A percentile compares a stretch with the other conserved stretches of the same genome.
These are phyloP conservation scores for Rhizophora apiculata DNA, from an alignment of 345 rosid genomes.

Conservation along the genomic window DNA sequence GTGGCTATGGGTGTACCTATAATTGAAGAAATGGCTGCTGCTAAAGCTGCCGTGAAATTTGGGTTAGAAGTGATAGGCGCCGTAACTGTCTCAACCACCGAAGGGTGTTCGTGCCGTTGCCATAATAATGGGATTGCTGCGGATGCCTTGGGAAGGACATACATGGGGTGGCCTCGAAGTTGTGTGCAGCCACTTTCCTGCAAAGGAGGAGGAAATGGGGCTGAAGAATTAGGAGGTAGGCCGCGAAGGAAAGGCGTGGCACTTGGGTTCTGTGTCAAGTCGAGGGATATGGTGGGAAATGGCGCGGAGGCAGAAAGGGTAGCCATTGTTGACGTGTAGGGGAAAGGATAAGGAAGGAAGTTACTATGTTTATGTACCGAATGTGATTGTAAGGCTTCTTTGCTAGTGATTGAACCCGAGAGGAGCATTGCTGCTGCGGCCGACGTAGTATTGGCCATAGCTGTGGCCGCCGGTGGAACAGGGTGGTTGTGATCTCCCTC, in stretches of 20 bases:
- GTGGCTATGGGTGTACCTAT: conserved; percentile 32
- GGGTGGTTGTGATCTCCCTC: conserved; percentile 98
- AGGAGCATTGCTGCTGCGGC: conserved; percentile 87
- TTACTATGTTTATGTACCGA: conserved; percentile 14
- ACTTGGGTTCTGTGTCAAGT: conserved; percentile 63
- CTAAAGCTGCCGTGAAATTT: conserved; percentile 71
- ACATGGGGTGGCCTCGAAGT: conserved; percentile 35
- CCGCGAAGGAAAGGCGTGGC: conserved; percentile 36
- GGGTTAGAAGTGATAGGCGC: conserved; percentile 84
- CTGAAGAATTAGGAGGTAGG: conserved; percentile 16
- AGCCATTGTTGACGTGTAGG: conserved; percentile 73
- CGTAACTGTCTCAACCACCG: conserved; percentile 62
- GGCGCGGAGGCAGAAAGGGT: conserved; percentile 48
- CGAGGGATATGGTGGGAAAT: conserved; percentile 89
- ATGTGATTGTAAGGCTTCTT: conserved; percentile 34
- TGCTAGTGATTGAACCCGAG: conserved; percentile 67
- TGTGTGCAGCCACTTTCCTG: conserved; percentile 33
- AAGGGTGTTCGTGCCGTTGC: conserved; percentile 39
- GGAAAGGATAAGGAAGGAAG: conserved; percentile 45
- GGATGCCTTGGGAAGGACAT: conserved; percentile 26
- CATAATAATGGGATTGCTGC: conserved; percentile 26
- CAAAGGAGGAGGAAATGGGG: conserved; percentile 42
- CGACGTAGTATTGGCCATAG: conserved; percentile 85
- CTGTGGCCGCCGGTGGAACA: conserved; percentile 83
- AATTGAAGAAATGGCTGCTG: conserved; percentile 68